Evolutionary conservation across 2,329 filamentous ascomycete species (phyloP).

Genomic region (Aspergillus costaricaensis): DNA sequence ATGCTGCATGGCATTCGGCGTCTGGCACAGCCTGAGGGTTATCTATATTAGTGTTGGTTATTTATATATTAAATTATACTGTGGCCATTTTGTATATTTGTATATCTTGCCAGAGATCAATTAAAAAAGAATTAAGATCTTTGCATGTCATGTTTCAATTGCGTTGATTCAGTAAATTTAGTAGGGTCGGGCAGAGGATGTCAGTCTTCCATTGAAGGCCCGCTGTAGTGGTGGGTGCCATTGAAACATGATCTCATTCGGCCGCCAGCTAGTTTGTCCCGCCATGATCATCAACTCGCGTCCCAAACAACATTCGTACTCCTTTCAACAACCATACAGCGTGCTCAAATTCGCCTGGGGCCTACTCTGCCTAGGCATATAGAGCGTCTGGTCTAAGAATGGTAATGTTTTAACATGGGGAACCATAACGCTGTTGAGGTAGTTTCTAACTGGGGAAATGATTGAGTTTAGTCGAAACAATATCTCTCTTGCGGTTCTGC

Average conservation of each 20-base stretch:
- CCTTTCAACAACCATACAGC: not conserved
- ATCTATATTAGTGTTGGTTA: slow-evolving; percentile 8
- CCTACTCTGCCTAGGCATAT: not conserved
- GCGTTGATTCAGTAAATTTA: not conserved
- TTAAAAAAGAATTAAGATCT: not conserved
- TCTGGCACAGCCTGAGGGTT: slow-evolving; percentile 32
- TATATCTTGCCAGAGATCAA: not conserved
- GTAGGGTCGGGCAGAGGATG: not conserved
- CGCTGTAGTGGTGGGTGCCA: not conserved
- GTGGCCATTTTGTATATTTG: slow-evolving; percentile 9
- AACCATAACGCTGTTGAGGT: not conserved
- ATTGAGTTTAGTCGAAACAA: slow-evolving; percentile 79
- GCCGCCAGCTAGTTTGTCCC: slow-evolving; percentile 1
- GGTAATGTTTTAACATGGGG: not conserved
- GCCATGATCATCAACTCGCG: not conserved
- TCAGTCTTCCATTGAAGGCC: not conserved
- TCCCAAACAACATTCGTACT: not conserved
- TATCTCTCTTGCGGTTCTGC: slow-evolving; percentile 92
- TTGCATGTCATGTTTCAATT: too few relatives aligned
- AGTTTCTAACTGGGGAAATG: slow-evolving; percentile 10
- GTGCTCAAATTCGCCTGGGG: not conserved
- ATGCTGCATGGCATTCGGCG: slow-evolving; percentile 42
- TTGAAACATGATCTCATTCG: slow-evolving; percentile 9
- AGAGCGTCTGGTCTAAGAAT: not conserved
- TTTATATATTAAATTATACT: not conserved